Conservation (phyloP, 1,139 yeast species). For the Wickerhamiella infanticola region DNA sequence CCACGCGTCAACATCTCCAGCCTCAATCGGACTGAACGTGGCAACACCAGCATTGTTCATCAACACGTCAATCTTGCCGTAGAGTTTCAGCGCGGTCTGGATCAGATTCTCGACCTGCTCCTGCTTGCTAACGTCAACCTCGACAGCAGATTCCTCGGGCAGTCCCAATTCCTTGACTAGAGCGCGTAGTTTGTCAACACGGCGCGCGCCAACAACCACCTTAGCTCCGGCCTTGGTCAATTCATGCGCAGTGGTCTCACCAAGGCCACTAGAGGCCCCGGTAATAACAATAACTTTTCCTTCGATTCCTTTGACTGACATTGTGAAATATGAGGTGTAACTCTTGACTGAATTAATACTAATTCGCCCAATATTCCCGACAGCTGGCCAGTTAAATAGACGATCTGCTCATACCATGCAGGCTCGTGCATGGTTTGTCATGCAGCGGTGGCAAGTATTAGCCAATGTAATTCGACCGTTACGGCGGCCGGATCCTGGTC, state of each 20-base stretch:
- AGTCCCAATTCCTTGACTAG: conserved; percentile 3
- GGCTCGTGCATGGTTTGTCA: too few species aligned
- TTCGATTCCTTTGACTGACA: background rate
- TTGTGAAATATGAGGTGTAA: background rate
- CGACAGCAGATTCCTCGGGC: background rate
- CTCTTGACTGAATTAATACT: too few species aligned
- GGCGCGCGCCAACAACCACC: conserved; percentile 5
- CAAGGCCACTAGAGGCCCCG: conserved; percentile 9
- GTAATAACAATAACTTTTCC: conserved; percentile 6
- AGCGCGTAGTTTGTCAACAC: background rate
- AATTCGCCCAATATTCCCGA: too few species aligned
- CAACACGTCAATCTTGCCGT: conserved; percentile 20
- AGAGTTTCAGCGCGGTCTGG: conserved; percentile 13
- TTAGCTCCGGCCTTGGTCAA: conserved; percentile 5
- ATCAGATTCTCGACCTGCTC: conserved; percentile 15
- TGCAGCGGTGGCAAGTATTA: too few species aligned
- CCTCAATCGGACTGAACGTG: conserved; percentile 13
- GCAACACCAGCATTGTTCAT: conserved; percentile 23
- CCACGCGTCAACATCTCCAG: conserved; percentile 16
- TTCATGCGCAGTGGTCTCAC: conserved; percentile 2
- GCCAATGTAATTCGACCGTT: too few species aligned
- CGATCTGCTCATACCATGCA: too few species aligned
- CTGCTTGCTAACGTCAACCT: conserved; percentile 15
- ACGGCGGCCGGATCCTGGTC: too few species aligned
- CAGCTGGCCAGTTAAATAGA: too few species aligned